These are phyloP conservation scores for Emericellopsis cladophorae DNA, from an alignment of 2,329 filamentous ascomycete genomes.

Conservation along the genomic window DNA sequence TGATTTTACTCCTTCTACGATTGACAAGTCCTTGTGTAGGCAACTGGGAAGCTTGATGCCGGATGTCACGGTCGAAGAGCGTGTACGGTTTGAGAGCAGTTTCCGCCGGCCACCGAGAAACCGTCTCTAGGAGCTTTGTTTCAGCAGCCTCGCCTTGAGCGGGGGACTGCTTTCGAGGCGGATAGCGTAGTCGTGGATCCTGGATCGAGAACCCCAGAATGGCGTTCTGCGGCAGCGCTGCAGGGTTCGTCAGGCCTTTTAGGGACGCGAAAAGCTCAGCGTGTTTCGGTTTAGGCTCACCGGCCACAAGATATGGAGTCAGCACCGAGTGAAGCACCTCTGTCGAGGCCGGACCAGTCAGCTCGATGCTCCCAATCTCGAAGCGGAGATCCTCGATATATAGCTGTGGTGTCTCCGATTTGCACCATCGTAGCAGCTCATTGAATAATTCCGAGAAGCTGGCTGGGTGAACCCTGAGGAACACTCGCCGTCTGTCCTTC, in stretches of 20 bases:
- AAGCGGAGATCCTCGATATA: constrained; percentile 58
- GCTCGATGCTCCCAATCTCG: constrained; percentile 48
- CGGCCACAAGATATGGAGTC: constrained; percentile 29
- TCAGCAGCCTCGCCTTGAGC: constrained; percentile 23
- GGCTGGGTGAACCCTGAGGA: constrained; percentile 73
- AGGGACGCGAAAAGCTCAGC: constrained; percentile 37
- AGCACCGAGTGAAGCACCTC: constrained; percentile 64
- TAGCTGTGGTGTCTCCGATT: constrained; percentile 47
- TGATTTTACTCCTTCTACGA: constrained; percentile 56
- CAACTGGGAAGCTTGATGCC: constrained; percentile 51
- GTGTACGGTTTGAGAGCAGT: constrained; percentile 27
- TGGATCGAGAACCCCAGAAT: constrained; percentile 60
- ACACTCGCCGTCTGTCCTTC: constrained; percentile 30
- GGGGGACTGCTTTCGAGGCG: constrained; percentile 40
- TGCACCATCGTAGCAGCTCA: constrained; percentile 43
- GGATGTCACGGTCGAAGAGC: constrained; percentile 56
- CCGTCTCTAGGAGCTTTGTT: constrained; percentile 38
- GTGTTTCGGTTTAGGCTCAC: constrained; percentile 21
- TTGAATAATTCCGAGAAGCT: constrained; percentile 60
- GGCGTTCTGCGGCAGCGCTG: constrained; percentile 55
- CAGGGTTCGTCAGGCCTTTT: constrained; percentile 50
- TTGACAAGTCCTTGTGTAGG: constrained; percentile 75
- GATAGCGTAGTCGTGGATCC: constrained; percentile 73
- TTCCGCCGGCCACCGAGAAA: constrained; percentile 59
- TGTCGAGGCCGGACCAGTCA: constrained; percentile 58